Base-by-base conservation (phyloP, 169 alveolate species). In the Besnoitia besnoiti region DNA sequence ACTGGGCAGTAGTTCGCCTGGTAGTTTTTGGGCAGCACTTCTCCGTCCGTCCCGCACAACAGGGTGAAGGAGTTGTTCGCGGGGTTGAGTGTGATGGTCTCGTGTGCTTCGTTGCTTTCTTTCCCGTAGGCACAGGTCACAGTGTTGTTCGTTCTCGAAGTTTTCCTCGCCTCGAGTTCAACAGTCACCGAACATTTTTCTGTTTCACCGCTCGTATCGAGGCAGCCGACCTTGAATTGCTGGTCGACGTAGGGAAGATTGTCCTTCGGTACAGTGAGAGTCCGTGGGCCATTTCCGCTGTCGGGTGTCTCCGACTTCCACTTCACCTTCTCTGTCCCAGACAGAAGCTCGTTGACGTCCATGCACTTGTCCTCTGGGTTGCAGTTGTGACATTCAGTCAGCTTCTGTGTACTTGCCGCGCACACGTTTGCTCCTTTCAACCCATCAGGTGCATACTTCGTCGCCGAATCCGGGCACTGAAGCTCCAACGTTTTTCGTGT, bases 91-190 rank as follows among this genome's bases (percentile, higher is more conserved):
- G 14, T 73, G 46, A 73, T 37, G 39, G 82, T 5, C n/a, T 73
- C 44, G 16, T 37, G 39, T n/a, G 12, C 21, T 42, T 73, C n/a
- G 44, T 73, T 30, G 82, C 82, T 73, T 0, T 8, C n/a, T 4
- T 10, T n/a, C 46, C 82, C 44, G 82, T 73, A 73, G n/a, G 82
- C 82, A 19, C 44, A 73, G 16, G 82, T 73, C 5, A 73, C 82
- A 8, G 47, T 73, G 24, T 73, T 8, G 39, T 62, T 37, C 8
- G 12, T 19, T 14, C 44, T 73, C 46, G n/a, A 16, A n/a, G 44
- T 73, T 73, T 39, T 10, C 44, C 46, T 73, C 44, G 82, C 47
- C 82, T 7, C 82, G 16, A 73, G 44, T 7, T 39, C 8, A 24
- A 73, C 82, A 35, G 46, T n/a, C 39, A 73, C 8, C 30, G 3